A percentile compares a stretch with the other conserved stretches of the same genome.
Evolutionary conservation across 164 flowering plant species (phyloP).

Genomic region (Vitis rotundifolia): DNA sequence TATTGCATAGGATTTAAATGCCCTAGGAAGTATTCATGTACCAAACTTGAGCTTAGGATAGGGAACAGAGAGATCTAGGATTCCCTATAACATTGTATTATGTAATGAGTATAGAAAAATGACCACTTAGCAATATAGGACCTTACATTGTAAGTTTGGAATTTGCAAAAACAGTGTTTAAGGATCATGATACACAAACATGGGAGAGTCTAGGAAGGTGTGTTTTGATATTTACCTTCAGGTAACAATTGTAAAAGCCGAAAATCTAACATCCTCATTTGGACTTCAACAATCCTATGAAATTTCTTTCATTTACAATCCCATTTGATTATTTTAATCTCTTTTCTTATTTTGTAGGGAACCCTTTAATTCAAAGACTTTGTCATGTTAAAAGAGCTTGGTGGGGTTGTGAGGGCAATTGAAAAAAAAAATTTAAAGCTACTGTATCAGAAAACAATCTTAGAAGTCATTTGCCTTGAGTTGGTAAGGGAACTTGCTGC

Average conservation of each 20-base stretch:
- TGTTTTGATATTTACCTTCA: conserved; percentile 27
- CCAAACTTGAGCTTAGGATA: no score
- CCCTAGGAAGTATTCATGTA: no score
- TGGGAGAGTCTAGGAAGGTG: conserved; percentile 36
- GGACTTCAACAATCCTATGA: no score
- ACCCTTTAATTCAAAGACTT: background rate
- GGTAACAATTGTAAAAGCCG: conserved; percentile 2
- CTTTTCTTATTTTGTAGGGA: background rate
- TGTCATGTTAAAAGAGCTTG: background rate
- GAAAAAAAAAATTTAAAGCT: background rate
- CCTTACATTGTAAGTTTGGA: conserved; percentile 20
- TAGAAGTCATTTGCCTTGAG: background rate
- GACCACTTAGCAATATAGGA: conserved; percentile 22
- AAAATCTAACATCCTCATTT: no score
- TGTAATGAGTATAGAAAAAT: conserved; percentile 5
- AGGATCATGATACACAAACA: conserved; percentile 8
- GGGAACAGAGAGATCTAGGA: no score
- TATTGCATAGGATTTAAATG: no score
- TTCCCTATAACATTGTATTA: conserved; percentile 4
- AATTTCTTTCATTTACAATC: background rate
- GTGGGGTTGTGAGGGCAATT: background rate
- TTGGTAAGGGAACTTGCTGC: no score
- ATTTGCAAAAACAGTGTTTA: conserved; percentile 27
- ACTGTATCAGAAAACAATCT: conserved; percentile 2
- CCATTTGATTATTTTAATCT: background rate